These are phyloP conservation scores for Ceratobasidium sp. DNA, from an alignment of 1,284 basidiomycete genomes.

Conservation along the genomic window DNA sequence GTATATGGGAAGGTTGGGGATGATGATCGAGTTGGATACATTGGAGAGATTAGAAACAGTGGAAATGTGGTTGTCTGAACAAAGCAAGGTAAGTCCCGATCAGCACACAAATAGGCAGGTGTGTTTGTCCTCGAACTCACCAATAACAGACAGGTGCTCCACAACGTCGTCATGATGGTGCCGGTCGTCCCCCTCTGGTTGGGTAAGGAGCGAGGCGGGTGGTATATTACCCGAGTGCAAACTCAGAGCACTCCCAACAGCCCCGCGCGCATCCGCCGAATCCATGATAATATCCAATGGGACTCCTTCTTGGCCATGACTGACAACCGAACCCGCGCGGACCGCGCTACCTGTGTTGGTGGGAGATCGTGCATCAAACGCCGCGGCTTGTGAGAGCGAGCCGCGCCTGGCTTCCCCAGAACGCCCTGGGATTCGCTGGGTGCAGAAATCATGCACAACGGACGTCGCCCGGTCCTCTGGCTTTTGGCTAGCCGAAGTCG, in stretches of 20 bases:
- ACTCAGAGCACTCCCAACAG: slow-evolving; percentile 61
- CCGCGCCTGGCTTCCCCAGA: not conserved
- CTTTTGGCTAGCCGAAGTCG: slow-evolving; percentile 28
- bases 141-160: slow-evolving; percentile 81
- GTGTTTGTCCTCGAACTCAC: slow-evolving; percentile 54
- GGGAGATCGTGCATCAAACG: slow-evolving; percentile 10
- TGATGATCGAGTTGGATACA: slow-evolving; percentile 79
- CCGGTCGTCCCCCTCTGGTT: slow-evolving; percentile 43
- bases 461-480: slow-evolving; percentile 12
- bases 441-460: slow-evolving; percentile 18
- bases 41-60: slow-evolving; percentile 77
- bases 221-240: slow-evolving; percentile 50
- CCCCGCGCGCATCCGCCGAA: slow-evolving; percentile 52
- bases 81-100: not conserved
- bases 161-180: slow-evolving; percentile 78
- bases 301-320: slow-evolving; percentile 37
- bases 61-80: slow-evolving; percentile 73
- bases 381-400: slow-evolving; percentile 23
- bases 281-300: slow-evolving; percentile 38
- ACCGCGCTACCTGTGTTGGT: not conserved
- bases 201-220: slow-evolving; percentile 25
- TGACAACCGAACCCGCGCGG: slow-evolving; percentile 10
- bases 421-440: slow-evolving; percentile 18
- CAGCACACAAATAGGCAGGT: not conserved
- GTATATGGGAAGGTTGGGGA: slow-evolving; percentile 75